phyloP scores from a whole-genome alignment of 306 rosid genomes.

The Pyrus communis region DNA sequence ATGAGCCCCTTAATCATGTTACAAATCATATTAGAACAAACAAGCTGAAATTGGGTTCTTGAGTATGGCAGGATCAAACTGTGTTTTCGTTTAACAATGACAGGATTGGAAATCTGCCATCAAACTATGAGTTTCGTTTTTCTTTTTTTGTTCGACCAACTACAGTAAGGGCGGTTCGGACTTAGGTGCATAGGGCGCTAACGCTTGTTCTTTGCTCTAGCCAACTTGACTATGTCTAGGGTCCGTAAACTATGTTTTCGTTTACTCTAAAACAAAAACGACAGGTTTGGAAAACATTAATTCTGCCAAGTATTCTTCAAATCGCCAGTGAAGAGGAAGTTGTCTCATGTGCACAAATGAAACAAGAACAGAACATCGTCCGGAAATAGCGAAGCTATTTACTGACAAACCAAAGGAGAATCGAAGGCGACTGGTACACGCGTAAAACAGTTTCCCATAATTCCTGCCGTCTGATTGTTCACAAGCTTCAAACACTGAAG shows the following conservation, averaged over 20 bases:
- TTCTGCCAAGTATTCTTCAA: not conserved
- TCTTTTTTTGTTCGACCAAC: no score
- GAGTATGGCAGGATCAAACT: not conserved
- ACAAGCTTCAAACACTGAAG: slow-evolving; percentile 3
- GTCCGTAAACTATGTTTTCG: not conserved
- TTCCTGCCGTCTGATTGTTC: slow-evolving; percentile 36
- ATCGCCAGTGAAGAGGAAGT: not conserved
- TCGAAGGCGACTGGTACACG: not conserved
- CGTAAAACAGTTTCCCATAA: not conserved
- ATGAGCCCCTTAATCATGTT: not conserved
- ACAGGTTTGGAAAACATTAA: not conserved
- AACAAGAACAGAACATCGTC: slow-evolving; percentile 13
- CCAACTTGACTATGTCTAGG: no score
- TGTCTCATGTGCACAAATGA: slow-evolving; percentile 15
- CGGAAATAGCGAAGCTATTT: slow-evolving; percentile 35
- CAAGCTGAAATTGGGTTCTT: not conserved
- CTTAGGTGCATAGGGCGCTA: no score
- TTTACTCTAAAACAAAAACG: not conserved
- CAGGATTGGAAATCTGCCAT: no score
- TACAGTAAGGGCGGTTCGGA: no score
- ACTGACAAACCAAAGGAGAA: slow-evolving; percentile 37
- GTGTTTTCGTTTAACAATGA: not conserved
- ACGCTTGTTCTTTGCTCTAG: no score
- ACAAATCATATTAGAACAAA: not conserved
- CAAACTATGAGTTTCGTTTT: no score